phyloP scores from a whole-genome alignment of 2,329 filamentous ascomycete genomes.

The Mycosphaerella sp. region DNA sequence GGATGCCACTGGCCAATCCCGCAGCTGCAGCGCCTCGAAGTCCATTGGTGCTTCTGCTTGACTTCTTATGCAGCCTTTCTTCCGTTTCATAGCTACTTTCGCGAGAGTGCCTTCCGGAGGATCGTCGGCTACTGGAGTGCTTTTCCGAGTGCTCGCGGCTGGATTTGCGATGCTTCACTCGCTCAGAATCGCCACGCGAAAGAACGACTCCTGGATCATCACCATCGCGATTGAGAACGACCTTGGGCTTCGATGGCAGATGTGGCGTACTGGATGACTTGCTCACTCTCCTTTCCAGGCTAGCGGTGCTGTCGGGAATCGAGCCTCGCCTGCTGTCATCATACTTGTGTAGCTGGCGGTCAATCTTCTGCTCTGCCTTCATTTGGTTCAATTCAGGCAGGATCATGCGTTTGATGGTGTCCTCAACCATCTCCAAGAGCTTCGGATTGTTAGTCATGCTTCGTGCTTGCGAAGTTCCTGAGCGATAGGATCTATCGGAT shows the following conservation, averaged over 20 bases:
- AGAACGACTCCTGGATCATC: conserved; percentile 54
- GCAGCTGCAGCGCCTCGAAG: conserved; percentile 50
- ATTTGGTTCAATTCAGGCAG: conserved; percentile 86
- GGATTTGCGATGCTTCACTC: conserved; percentile 49
- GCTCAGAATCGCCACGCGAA: conserved; percentile 48
- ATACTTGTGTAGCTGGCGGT: conserved; percentile 63
- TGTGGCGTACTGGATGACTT: conserved; percentile 58
- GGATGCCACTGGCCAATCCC: conserved; percentile 49
- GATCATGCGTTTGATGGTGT: conserved; percentile 83
- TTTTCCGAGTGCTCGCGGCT: conserved; percentile 39
- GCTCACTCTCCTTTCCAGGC: conserved; percentile 48
- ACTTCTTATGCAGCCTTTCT: conserved; percentile 48
- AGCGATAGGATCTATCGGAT: conserved; percentile 54
- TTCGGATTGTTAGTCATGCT: conserved; percentile 92
- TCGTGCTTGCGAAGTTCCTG: conserved; percentile 54
- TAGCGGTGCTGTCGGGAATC: conserved; percentile 43
- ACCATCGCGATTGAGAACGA: conserved; percentile 53
- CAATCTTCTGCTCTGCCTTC: conserved; percentile 80
- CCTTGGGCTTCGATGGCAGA: conserved; percentile 53
- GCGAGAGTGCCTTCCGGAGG: conserved; percentile 25
- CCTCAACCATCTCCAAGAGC: conserved; percentile 83
- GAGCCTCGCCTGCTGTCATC: conserved; percentile 54
- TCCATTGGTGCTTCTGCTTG: conserved; percentile 44
- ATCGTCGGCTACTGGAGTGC: conserved; percentile 25
- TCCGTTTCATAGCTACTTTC: conserved; percentile 36